Base-by-base conservation (phyloP, 768 basidiomycete genomes). In the Panus rudis region DNA sequence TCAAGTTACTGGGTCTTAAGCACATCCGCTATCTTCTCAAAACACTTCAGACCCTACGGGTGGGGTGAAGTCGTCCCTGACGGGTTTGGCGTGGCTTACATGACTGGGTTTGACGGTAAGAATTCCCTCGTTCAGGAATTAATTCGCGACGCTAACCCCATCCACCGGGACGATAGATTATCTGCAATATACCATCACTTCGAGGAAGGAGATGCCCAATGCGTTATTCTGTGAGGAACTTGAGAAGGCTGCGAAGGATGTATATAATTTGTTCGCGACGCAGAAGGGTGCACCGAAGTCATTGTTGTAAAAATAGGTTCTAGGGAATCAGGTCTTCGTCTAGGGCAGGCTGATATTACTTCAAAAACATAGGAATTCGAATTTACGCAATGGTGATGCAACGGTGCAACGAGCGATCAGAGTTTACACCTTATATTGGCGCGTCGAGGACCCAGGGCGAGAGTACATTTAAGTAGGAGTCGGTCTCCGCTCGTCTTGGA, bases 51-150 rank as follows among this genome's bases (percentile, higher is more conserved):
- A 27, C 79, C 73, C 17, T 92, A 96, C 62, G 92, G 92, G 12
- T 97, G 93, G 93, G 93, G 93, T 38, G 88, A 91, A 73, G 87
- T 97, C 34, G 90, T 94, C 20, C 82, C 88, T 1, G 83, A 96
- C 51, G 93, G 93, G 1, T 97, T 93, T 57, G 93, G 93, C 24
- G 84, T 97, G 23, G 85, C 91, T 11, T 97, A 97, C 58, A 82
- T 91, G 76, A 92, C 92, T n/a, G 87, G 88, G 12, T 49, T 46
- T 26, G 44, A 45, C 45, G 20, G 57, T 42, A 23, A 43, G 45
- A 16, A 41, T 3, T n/a, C 23, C 16, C 22, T 20, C 23, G 42
- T 39, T 24, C 11, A n/a, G 16, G 32, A 21, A 27, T 24, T 28
- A 2, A 43, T 23, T 24, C 27, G 13, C 11, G 7, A 4, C n/a